These are phyloP conservation scores for Cornus controversa DNA, from an alignment of 148 eudicot species.

Conservation along the genomic window DNA sequence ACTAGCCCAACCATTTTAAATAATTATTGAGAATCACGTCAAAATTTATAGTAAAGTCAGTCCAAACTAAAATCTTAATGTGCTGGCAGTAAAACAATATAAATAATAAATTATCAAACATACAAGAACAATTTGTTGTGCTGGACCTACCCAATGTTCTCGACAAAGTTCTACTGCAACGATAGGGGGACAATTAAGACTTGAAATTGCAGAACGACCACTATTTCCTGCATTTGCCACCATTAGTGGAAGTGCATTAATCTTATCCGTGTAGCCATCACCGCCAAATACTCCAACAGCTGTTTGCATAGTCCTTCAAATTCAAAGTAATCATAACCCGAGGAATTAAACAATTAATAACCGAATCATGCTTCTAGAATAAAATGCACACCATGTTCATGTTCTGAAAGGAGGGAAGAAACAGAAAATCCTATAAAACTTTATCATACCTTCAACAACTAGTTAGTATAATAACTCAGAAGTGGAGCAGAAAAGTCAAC, in stretches of 20 bases:
- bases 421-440: background rate
- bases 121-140: background rate
- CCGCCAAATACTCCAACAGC: conserved; percentile 98
- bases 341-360: background rate
- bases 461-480: background rate
- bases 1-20: background rate
- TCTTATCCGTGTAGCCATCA: conserved; percentile 69
- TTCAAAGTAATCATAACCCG: conserved; percentile 12
- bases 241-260: conserved; percentile 76
- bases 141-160: conserved; percentile 75
- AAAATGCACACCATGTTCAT: background rate
- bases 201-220: conserved; percentile 85
- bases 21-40: background rate
- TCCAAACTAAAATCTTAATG: background rate
- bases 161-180: conserved; percentile 89
- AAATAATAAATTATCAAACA: background rate
- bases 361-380: conserved; percentile 7
- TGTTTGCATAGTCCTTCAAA: conserved; percentile 89
- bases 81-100: background rate
- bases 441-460: background rate
- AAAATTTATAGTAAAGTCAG: background rate
- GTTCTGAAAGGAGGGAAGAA: background rate
- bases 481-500: background rate
- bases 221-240: conserved; percentile 90
- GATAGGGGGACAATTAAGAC: conserved; percentile 77